Percentiles rank a stretch among this genome's conserved stretches.
Conservation (phyloP, 2,329 filamentous ascomycete species). For the Cladophialophora carrionii region DNA sequence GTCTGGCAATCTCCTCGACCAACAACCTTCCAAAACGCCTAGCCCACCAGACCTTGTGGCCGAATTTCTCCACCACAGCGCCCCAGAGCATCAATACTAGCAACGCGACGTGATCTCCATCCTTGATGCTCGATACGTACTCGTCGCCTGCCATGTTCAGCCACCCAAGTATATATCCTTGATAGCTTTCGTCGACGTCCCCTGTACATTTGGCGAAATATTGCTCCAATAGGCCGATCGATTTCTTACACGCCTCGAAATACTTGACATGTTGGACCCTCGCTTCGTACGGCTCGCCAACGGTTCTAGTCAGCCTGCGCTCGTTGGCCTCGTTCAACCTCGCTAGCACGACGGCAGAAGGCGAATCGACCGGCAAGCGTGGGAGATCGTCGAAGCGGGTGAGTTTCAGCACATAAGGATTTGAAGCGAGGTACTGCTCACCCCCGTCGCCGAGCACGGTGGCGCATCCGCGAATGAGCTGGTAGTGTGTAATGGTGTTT, state of each 20-base stretch:
- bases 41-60: slow-evolving; percentile 33
- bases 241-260: slow-evolving; percentile 30
- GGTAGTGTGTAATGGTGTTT: slow-evolving; percentile 28
- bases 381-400: slow-evolving; percentile 27
- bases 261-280: slow-evolving; percentile 22
- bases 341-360: slow-evolving; percentile 13
- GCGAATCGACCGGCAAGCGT: slow-evolving; percentile 12
- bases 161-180: slow-evolving; percentile 30
- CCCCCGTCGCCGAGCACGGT: slow-evolving; percentile 22
- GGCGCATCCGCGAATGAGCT: slow-evolving; percentile 26
- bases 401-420: slow-evolving; percentile 29
- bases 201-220: slow-evolving; percentile 28
- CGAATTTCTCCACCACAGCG: slow-evolving; percentile 27
- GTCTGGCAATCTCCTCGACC: slow-evolving; percentile 28
- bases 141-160: slow-evolving; percentile 34
- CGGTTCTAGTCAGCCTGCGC: slow-evolving; percentile 18
- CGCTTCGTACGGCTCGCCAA: slow-evolving; percentile 11
- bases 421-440: slow-evolving; percentile 21
- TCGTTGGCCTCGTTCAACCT: slow-evolving; percentile 26
- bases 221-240: slow-evolving; percentile 25
- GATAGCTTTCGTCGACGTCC: slow-evolving; percentile 12
- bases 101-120: slow-evolving; percentile 27
- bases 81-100: slow-evolving; percentile 36
- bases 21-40: slow-evolving; percentile 28
- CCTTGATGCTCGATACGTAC: slow-evolving; percentile 29